Evolutionary conservation across 345 rosid genomes (phyloP).

Genomic region (Moricandia moricandioides): DNA sequence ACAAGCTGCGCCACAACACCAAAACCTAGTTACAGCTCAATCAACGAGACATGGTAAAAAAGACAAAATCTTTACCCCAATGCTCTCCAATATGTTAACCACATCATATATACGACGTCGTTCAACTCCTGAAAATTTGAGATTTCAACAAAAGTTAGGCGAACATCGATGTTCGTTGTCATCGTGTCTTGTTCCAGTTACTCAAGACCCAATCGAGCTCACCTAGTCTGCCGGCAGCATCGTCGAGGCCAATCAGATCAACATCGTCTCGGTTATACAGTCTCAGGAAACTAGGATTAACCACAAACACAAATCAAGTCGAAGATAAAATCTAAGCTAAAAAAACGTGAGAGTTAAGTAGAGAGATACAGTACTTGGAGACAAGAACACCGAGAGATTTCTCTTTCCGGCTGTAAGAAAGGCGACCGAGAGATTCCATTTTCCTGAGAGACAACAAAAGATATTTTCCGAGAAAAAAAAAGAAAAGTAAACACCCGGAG

Average conservation of each 20-base stretch:
- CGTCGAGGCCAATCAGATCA: constrained; percentile 70
- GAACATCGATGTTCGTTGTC: not conserved
- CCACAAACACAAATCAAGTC: not conserved
- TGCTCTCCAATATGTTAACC: constrained; percentile 73
- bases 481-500: not conserved
- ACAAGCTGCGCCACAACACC: constrained; percentile 50
- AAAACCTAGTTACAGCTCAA: constrained; percentile 11
- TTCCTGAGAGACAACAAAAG: constrained; percentile 23
- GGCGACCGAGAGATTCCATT: constrained; percentile 41
- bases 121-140: constrained; percentile 53
- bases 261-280: constrained; percentile 53
- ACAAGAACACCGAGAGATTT: constrained; percentile 76
- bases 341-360: no score
- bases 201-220: not conserved
- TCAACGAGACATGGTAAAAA: not conserved
- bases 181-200: no score
- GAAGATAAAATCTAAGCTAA: not conserved
- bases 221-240: constrained; percentile 67
- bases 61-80: constrained; percentile 51
- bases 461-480: not conserved
- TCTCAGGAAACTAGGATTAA: constrained; percentile 48
- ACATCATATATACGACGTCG: constrained; percentile 80
- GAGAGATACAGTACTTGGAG: constrained; percentile 46
- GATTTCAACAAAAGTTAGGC: not conserved
- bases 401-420: constrained; percentile 65